These are phyloP conservation scores for Lactarius akahatsu DNA, from an alignment of 768 basidiomycete genomes.

Conservation along the genomic window DNA sequence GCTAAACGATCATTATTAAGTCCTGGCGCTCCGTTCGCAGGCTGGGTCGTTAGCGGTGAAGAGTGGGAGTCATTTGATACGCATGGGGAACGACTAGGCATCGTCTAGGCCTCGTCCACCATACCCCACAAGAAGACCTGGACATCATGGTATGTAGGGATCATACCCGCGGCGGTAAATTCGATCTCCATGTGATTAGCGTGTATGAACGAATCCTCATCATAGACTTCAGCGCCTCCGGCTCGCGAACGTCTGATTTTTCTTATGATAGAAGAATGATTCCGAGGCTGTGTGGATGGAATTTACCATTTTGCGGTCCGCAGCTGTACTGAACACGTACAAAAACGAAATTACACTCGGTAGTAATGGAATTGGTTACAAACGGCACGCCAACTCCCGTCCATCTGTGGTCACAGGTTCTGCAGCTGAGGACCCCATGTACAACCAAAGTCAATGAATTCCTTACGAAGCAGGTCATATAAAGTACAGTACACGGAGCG, in stretches of 20 bases:
- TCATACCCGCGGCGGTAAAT: neutral
- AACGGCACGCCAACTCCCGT: neutral
- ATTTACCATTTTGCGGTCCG: neutral
- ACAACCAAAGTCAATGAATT: neutral
- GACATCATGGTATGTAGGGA: neutral
- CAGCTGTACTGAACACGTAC: conserved; percentile 7
- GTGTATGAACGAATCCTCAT: conserved; percentile 1
- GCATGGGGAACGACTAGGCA: conserved; percentile 12
- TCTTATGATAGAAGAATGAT: conserved; percentile 8
- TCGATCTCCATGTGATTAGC: conserved; percentile 3
- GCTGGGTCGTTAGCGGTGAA: conserved; percentile 59
- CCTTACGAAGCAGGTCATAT: neutral
- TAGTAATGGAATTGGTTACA: neutral
- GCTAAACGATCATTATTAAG: conserved; percentile 52
- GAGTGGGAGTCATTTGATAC: conserved; percentile 53
- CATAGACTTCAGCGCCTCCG: neutral
- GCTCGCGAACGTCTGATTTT: conserved; percentile 3
- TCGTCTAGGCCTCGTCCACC: neutral
- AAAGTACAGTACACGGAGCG: neutral
- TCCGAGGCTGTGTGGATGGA: neutral
- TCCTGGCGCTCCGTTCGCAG: conserved; percentile 49
- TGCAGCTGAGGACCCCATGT: neutral
- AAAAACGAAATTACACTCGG: neutral
- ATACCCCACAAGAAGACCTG: neutral
- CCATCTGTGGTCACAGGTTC: neutral